phyloP scores from a whole-genome alignment of 192 early-diverging fungal genomes.

The Umbelopsis sp. region DNA sequence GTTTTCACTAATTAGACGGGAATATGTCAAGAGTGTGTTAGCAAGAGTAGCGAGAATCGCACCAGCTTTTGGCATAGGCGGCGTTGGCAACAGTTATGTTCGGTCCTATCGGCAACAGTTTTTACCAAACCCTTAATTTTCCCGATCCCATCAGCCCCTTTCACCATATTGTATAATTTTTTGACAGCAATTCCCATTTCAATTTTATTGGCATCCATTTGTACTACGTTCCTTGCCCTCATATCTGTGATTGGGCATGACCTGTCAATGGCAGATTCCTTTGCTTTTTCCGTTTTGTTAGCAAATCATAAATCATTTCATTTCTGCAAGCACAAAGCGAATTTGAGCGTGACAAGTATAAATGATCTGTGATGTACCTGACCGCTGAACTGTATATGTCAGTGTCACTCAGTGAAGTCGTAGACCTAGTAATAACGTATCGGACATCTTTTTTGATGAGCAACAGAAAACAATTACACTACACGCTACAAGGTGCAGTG shows the following conservation, averaged over 20 bases:
- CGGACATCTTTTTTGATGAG: too few species aligned
- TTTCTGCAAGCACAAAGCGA: too few species aligned
- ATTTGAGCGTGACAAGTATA: too few species aligned
- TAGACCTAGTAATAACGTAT: too few species aligned
- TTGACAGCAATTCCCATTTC: slow-evolving; percentile 16
- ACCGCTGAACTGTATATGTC: too few species aligned
- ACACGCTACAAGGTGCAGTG: too few species aligned
- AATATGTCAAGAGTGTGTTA: slow-evolving; percentile 45
- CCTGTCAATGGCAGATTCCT: too few species aligned
- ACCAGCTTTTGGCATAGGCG: slow-evolving; percentile 51
- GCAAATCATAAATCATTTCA: slow-evolving; percentile 10
- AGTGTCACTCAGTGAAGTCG: too few species aligned
- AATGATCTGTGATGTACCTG: too few species aligned
- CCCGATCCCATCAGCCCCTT: not conserved
- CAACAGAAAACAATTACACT: too few species aligned
- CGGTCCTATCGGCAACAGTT: slow-evolving; percentile 21
- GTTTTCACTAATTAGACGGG: slow-evolving; percentile 22
- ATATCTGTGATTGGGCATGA: too few species aligned
- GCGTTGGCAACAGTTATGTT: slow-evolving; percentile 41
- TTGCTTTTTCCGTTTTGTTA: not conserved
- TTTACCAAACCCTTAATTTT: not conserved
- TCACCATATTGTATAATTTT: slow-evolving; percentile 13
- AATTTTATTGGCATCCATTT: slow-evolving; percentile 16
- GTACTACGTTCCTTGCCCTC: not conserved
- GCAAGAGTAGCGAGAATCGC: slow-evolving; percentile 47